phyloP scores from a whole-genome alignment of 208 protist genomes.

The Acanthamoeba castellanii region DNA sequence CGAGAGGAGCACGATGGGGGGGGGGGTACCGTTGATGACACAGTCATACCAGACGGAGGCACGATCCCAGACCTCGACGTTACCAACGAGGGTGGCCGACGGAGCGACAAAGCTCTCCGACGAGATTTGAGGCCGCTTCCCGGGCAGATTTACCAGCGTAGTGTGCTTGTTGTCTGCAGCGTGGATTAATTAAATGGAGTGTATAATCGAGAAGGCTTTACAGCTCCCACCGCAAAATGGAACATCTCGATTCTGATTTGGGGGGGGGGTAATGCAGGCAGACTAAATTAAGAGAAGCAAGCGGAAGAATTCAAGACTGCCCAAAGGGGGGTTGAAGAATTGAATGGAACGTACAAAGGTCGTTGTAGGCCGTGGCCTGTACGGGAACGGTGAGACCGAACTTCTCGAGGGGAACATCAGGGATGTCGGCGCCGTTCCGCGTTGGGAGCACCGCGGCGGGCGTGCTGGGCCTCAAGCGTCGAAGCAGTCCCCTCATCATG shows the following conservation, averaged over 20 bases:
- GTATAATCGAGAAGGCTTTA: too few relatives aligned
- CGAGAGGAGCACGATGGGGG: not conserved
- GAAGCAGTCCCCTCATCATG: not conserved
- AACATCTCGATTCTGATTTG: too few relatives aligned
- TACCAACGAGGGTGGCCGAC: not conserved
- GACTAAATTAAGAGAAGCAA: too few relatives aligned
- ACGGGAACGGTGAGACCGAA: not conserved
- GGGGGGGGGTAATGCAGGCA: too few relatives aligned
- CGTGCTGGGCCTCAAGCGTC: not conserved
- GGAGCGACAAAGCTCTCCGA: not conserved
- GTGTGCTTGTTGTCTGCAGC: not conserved
- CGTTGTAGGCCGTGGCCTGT: not conserved
- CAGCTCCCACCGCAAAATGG: too few relatives aligned
- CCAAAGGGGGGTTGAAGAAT: too few relatives aligned
- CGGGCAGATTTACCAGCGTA: not conserved
- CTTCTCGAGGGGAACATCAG: slow-evolving; percentile 8
- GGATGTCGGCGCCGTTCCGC: not conserved
- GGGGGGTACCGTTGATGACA: not conserved
- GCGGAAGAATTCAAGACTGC: too few relatives aligned
- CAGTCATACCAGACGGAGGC: slow-evolving; percentile 11
- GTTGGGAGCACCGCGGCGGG: not conserved
- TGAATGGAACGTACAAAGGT: not conserved
- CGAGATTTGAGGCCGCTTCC: not conserved
- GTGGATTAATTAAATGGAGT: too few relatives aligned
- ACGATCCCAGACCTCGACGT: slow-evolving; percentile 19